These are phyloP conservation scores for Fusarium haematococcum DNA, from an alignment of 2,329 filamentous ascomycete genomes.

Conservation along the genomic window DNA sequence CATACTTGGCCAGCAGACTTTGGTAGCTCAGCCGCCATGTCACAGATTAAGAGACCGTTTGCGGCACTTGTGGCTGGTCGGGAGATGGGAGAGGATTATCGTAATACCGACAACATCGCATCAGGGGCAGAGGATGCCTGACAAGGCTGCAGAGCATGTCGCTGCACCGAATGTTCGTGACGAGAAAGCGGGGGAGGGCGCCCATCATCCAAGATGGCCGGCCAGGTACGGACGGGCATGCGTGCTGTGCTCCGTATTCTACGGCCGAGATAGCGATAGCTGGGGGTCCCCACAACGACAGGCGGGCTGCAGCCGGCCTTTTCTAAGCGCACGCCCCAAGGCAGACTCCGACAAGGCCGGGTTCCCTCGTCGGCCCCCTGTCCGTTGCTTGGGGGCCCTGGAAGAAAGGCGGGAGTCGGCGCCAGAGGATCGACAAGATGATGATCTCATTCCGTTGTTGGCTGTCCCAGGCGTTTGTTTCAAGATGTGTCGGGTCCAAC, in stretches of 20 bases:
- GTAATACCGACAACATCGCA: conserved; percentile 10
- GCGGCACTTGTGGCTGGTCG: not conserved
- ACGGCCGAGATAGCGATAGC: conserved; percentile 43
- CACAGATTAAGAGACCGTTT: not conserved
- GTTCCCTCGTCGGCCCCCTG: conserved; percentile 25
- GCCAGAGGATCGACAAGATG: conserved; percentile 45
- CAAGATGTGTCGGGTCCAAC: conserved; percentile 37
- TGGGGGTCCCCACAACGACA: conserved; percentile 36
- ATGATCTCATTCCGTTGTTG: conserved; percentile 48
- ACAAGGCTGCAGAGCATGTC: conserved; percentile 44
- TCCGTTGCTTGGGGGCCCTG: conserved; percentile 36
- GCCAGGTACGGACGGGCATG: conserved; percentile 30
- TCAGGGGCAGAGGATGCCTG: conserved; percentile 23
- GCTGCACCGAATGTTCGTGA: conserved; percentile 36
- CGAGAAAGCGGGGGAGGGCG: conserved; percentile 39
- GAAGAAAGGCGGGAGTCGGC: conserved; percentile 45
- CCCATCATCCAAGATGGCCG: conserved; percentile 23
- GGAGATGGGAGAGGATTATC: conserved; percentile 1
- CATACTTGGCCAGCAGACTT: conserved; percentile 19
- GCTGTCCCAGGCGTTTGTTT: conserved; percentile 45
- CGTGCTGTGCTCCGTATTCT: conserved; percentile 35
- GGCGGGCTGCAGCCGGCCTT: conserved; percentile 21
- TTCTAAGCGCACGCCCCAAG: conserved; percentile 34
- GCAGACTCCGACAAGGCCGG: conserved; percentile 10
- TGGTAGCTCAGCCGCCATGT: conserved; percentile 6